Conservation (phyloP, 345 rosid species). For the Eucalyptus sp. region DNA sequence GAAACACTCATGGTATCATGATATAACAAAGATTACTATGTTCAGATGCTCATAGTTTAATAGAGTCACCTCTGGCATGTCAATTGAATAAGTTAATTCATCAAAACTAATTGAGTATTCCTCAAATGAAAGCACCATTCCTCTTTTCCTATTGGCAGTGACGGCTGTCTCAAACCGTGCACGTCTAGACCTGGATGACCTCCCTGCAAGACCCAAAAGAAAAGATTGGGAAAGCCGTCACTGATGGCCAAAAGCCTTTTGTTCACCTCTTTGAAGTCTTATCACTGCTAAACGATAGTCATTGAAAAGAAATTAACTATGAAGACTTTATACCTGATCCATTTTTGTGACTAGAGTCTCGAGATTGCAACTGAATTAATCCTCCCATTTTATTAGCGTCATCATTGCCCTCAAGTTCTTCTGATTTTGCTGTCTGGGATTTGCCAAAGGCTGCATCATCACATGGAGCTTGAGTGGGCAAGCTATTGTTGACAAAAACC, state of each 20-base stretch:
- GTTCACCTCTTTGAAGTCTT: neutral
- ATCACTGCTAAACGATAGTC: neutral
- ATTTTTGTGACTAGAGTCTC: neutral
- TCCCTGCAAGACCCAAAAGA: neutral
- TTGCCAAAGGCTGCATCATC: constrained; percentile 42
- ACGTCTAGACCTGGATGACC: neutral
- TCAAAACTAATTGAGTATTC: constrained; percentile 39
- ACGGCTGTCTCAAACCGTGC: neutral
- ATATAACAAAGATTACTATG: neutral
- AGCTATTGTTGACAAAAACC: neutral
- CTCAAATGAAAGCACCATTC: constrained; percentile 58
- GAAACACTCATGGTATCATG: neutral
- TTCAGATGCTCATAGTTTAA: neutral
- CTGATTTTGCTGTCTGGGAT: constrained; percentile 14
- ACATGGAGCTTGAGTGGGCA: neutral
- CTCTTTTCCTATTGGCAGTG: constrained; percentile 8
- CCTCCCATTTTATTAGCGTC: neutral
- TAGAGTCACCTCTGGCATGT: constrained; percentile 41
- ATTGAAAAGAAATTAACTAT: neutral
- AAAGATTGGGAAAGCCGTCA: neutral
- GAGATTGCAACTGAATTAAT: neutral
- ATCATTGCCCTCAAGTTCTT: neutral
- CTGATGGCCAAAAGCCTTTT: neutral
- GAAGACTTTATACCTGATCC: neutral
- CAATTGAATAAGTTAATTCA: constrained; percentile 32